A percentile compares a stretch with the other conserved stretches of the same genome.
Conservation (phyloP, 345 rosid genomes). For the Bretschneidera sinensis region DNA sequence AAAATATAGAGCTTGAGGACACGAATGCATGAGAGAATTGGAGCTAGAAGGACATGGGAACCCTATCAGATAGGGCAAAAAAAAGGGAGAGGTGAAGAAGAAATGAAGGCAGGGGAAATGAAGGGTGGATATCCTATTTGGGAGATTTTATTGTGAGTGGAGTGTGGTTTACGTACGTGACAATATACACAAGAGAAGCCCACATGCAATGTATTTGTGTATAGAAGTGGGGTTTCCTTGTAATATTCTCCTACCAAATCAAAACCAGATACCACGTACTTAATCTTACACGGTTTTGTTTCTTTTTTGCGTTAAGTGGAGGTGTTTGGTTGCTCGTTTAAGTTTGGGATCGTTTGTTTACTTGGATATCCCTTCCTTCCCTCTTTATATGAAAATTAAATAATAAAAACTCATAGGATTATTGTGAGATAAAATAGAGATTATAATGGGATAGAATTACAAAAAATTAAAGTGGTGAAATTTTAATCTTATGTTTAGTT, state of each 20-base stretch:
- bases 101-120: slow-evolving; percentile 4
- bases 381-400: too few species aligned
- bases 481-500: too few species aligned
- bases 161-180: slow-evolving; percentile 20
- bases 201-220: slow-evolving; percentile 68
- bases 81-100: slow-evolving; percentile 7
- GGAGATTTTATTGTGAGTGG: slow-evolving; percentile 13
- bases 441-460: too few species aligned
- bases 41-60: slow-evolving; percentile 31
- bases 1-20: slow-evolving; percentile 15
- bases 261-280: slow-evolving; percentile 22
- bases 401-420: too few species aligned
- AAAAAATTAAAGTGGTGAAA: too few species aligned
- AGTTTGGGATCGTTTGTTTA: not conserved
- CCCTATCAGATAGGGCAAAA: slow-evolving; percentile 95
- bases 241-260: slow-evolving; percentile 33
- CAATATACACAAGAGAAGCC: slow-evolving; percentile 28
- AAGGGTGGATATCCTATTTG: not conserved
- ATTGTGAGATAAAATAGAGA: too few species aligned
- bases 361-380: not conserved
- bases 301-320: not conserved
- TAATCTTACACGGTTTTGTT: not conserved
- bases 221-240: slow-evolving; percentile 32
- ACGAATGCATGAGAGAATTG: slow-evolving; percentile 46
- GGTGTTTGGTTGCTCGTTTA: not conserved